Percentiles rank a stretch among this genome's conserved stretches.
phyloP scores from a whole-genome alignment of 1,139 yeast species.

The Candida glucosophila region DNA sequence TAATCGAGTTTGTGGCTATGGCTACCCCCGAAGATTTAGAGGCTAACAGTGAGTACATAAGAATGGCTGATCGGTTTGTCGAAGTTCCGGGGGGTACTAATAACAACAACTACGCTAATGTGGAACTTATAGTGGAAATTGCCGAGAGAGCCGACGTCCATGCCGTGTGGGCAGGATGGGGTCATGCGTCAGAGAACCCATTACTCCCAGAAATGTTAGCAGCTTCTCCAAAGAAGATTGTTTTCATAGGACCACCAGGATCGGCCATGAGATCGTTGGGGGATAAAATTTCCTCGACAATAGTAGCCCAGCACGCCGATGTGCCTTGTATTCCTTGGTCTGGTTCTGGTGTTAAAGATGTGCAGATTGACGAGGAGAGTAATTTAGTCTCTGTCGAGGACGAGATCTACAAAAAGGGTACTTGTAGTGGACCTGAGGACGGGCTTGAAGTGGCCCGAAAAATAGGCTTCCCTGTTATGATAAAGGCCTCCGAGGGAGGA shows the following conservation, averaged over 20 bases:
- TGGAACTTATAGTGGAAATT: constrained; percentile 89
- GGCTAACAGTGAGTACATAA: constrained; percentile 94
- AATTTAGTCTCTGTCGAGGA: constrained; percentile 86
- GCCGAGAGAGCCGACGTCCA: constrained; percentile 96
- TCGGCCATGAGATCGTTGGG: constrained; percentile 99
- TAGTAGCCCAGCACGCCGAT: constrained; percentile 95
- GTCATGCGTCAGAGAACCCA: constrained; percentile 98
- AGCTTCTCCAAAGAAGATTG: constrained; percentile 76
- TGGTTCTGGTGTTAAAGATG: constrained; percentile 94
- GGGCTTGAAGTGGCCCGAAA: constrained; percentile 74
- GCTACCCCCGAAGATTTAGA: constrained; percentile 98
- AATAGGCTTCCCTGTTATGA: constrained; percentile 95
- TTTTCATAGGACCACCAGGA: constrained; percentile 97
- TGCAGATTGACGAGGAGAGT: constrained; percentile 53
- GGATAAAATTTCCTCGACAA: constrained; percentile 94
- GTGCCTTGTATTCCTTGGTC: constrained; percentile 99
- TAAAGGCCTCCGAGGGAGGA: constrained; percentile 97
- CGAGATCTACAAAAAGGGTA: constrained; percentile 75
- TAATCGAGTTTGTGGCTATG: constrained; percentile 93
- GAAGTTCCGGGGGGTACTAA: constrained; percentile 99
- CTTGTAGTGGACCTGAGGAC: constrained; percentile 79
- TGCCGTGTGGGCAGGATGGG: constrained; percentile 99
- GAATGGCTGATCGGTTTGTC: constrained; percentile 98
- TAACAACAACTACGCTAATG: constrained; percentile 96
- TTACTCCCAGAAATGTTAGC: constrained; percentile 87